phyloP scores from a whole-genome alignment of 768 basidiomycete species.

The Suillus placidus region DNA sequence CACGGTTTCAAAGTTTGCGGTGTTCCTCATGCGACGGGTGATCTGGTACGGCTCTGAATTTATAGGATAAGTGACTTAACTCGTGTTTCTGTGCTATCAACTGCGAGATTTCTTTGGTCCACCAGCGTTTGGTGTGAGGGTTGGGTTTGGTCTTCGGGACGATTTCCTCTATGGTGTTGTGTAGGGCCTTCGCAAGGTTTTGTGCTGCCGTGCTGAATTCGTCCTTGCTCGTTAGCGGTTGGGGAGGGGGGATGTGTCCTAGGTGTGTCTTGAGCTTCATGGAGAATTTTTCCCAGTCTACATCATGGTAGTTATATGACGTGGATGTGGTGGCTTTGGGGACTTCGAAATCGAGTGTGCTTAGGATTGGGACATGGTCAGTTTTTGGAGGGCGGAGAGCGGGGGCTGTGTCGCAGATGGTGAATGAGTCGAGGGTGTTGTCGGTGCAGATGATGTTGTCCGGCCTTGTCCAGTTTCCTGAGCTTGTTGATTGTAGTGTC shows the following conservation, averaged over 20 bases:
- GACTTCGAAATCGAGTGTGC: slow-evolving; percentile 21
- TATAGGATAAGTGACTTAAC: slow-evolving; percentile 5
- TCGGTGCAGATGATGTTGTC: slow-evolving; percentile 39
- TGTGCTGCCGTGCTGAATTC: background rate
- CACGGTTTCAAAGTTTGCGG: background rate
- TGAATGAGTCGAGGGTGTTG: slow-evolving; percentile 16
- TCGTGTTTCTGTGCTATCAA: background rate
- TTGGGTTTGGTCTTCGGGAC: slow-evolving; percentile 12
- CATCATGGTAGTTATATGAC: slow-evolving; percentile 22
- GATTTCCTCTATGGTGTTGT: background rate
- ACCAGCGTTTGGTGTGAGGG: slow-evolving; percentile 11
- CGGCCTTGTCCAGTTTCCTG: slow-evolving; percentile 35
- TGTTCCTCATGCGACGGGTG: slow-evolving; percentile 16
- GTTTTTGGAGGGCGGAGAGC: slow-evolving; percentile 18
- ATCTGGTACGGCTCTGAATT: slow-evolving; percentile 8
- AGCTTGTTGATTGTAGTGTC: slow-evolving; percentile 22
- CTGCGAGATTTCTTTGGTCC: background rate
- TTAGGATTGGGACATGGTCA: slow-evolving; percentile 40
- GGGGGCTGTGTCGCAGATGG: slow-evolving; percentile 26
- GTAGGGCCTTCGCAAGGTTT: background rate
- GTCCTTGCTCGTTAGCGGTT: background rate
- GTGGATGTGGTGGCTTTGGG: background rate
- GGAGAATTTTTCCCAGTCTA: slow-evolving; percentile 28
- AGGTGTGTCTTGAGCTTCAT: background rate
- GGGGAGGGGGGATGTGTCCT: background rate